Base-by-base conservation (phyloP, 352 stramenopile genomes). In the Aphanomyces stellatus region DNA sequence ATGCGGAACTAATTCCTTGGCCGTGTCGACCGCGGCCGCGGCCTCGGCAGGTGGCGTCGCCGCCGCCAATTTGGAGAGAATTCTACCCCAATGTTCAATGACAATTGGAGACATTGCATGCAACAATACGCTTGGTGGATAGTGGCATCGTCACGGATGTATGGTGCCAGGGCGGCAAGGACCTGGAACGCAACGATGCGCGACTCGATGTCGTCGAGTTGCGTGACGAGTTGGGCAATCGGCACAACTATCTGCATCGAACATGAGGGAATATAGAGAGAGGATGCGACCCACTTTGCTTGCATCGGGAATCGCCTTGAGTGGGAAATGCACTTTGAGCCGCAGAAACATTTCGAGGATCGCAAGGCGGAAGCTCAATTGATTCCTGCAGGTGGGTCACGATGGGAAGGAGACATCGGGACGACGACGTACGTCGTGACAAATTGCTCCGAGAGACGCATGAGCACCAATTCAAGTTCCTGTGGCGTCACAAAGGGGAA, bases 391-490 rank as follows among this genome's bases (percentile, higher is more conserved):
- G n/a, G n/a, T n/a, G n/a, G n/a, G n/a, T n/a, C n/a, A n/a, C n/a
- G n/a, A n/a, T n/a, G n/a, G n/a, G n/a, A 64, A 53, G 24, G 11
- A 7, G 40, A 25, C 10, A 30, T 53, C 3, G 7, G 5, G 15
- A 37, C 15, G 28, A 31, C 27, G 24, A 56, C 37, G 42, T 67
- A 67, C 60, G 48, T 67, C n/a, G 60, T 19, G 11, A 22, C 17
- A 46, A 67, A 67, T 33, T 67, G 60, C 34, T 67, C 60, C 1
- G 60, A 42, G 15, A 67, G 42, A 19, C 60, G 60, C 2, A 57
- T 5, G n/a, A 67, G 49, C 19, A 67, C 60, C 28, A 67, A 31
- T 41, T 67, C 60, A 1, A 67, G 22, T 19, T 67, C n/a, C 0
- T 30, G 19, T 10, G 28, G 25, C 24, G 60, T 59, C 10, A 67